Evolutionary conservation across 345 rosid species (phyloP).

Genomic region (Xanthoceras sorbifolium): DNA sequence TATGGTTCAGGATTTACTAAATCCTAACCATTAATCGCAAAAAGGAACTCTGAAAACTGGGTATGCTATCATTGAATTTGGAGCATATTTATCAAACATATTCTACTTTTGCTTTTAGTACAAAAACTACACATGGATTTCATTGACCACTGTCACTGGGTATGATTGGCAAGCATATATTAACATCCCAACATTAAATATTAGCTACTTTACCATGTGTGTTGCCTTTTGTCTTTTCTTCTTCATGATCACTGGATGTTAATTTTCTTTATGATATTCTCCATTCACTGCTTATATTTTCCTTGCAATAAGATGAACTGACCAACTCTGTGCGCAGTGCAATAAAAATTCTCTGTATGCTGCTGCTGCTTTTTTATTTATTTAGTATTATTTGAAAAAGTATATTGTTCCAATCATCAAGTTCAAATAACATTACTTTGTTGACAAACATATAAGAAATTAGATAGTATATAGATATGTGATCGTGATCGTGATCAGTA

Average conservation of each 20-base stretch:
- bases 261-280: background rate
- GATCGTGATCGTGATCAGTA: background rate
- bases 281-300: background rate
- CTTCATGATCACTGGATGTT: background rate
- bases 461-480: background rate
- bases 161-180: background rate
- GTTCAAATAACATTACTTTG: background rate
- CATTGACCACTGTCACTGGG: background rate
- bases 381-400: background rate
- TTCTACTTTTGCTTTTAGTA: background rate
- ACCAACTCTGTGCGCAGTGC: background rate
- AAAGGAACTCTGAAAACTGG: too few relatives aligned
- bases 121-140: background rate
- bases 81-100: background rate
- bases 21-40: too few relatives aligned
- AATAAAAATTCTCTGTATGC: background rate
- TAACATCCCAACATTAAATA: background rate
- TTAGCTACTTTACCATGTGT: background rate
- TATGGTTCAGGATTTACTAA: background rate
- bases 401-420: background rate
- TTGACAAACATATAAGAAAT: conserved; percentile 6
- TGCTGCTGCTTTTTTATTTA: background rate
- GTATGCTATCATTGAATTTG: background rate
- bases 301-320: background rate
- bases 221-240: background rate